A percentile compares a stretch with the other conserved stretches of the same genome.
Evolutionary conservation across 768 basidiomycete genomes (phyloP).

Genomic region (Auricularia cornea): DNA sequence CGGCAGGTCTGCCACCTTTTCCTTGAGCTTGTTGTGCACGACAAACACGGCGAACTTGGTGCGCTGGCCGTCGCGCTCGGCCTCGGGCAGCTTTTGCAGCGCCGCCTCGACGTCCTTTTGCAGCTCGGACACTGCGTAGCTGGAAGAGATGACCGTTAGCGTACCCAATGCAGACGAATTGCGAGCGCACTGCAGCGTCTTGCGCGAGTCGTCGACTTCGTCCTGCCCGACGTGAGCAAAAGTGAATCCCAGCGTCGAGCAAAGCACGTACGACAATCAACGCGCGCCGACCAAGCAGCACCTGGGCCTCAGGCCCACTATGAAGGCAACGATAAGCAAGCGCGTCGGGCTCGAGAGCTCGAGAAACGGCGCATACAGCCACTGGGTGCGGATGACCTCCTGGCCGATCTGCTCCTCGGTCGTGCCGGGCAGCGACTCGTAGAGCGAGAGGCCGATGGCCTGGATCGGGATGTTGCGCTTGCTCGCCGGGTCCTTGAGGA

Average conservation of each 20-base stretch:
- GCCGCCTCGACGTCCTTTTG: slow-evolving; percentile 79
- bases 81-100: slow-evolving; percentile 53
- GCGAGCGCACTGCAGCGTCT: slow-evolving; percentile 67
- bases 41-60: slow-evolving; percentile 92
- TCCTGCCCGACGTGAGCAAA: slow-evolving; percentile 39
- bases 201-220: slow-evolving; percentile 82
- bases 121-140: slow-evolving; percentile 86
- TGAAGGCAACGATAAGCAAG: background rate
- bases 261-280: slow-evolving; percentile 64
- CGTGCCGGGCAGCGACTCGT: slow-evolving; percentile 77
- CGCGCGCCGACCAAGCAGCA: slow-evolving; percentile 69
- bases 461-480: slow-evolving; percentile 85
- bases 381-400: slow-evolving; percentile 91
- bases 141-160: slow-evolving; percentile 26
- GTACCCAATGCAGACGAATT: too few relatives aligned
- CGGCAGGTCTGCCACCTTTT: slow-evolving; percentile 72
- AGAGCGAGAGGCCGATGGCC: slow-evolving; percentile 92
- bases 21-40: slow-evolving; percentile 88
- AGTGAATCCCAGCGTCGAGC: too few relatives aligned
- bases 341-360: slow-evolving; percentile 4
- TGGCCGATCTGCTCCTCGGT: slow-evolving; percentile 65
- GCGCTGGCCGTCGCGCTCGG: slow-evolving; percentile 61
- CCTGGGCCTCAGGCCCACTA: slow-evolving; percentile 59
- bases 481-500: slow-evolving; percentile 59
- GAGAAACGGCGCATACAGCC: slow-evolving; percentile 56